These are phyloP conservation scores for Apophysomyces variabilis DNA, from an alignment of 371 early-diverging fungal species.

Conservation along the genomic window DNA sequence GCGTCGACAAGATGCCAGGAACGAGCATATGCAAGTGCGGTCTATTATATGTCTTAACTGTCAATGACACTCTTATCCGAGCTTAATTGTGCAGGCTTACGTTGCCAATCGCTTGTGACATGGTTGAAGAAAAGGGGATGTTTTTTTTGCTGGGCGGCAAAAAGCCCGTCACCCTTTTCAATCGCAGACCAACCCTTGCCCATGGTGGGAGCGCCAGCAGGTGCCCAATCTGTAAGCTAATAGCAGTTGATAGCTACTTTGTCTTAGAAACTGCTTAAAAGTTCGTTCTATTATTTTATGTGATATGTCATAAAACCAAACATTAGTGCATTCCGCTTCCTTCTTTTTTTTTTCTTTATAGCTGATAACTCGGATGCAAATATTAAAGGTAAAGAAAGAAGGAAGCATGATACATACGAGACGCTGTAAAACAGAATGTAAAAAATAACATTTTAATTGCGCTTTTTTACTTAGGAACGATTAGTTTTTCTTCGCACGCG, in stretches of 20 bases:
- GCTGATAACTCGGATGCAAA: not conserved
- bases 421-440: too few species aligned
- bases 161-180: not conserved
- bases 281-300: too few species aligned
- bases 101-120: conserved; percentile 74
- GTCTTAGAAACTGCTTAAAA: too few species aligned
- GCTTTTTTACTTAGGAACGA: too few species aligned
- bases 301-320: not conserved
- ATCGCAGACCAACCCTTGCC: not conserved
- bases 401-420: too few species aligned
- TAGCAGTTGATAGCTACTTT: too few species aligned
- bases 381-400: too few species aligned
- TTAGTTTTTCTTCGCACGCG: too few species aligned
- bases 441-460: too few species aligned
- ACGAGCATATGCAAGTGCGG: conserved; percentile 90
- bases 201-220: too few species aligned
- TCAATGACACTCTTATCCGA: not conserved
- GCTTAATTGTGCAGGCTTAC: conserved; percentile 35
- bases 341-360: not conserved
- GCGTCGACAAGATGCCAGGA: conserved; percentile 98
- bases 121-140: conserved; percentile 17
- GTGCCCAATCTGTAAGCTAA: too few species aligned
- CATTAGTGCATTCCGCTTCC: not conserved
- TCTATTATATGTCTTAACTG: conserved; percentile 49
- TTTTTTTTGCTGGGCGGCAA: not conserved